Evolutionary conservation across 306 rosid genomes (phyloP), one percentile per base, ranked within the genome.

Genomic region (Quillaja saponaria): DNA sequence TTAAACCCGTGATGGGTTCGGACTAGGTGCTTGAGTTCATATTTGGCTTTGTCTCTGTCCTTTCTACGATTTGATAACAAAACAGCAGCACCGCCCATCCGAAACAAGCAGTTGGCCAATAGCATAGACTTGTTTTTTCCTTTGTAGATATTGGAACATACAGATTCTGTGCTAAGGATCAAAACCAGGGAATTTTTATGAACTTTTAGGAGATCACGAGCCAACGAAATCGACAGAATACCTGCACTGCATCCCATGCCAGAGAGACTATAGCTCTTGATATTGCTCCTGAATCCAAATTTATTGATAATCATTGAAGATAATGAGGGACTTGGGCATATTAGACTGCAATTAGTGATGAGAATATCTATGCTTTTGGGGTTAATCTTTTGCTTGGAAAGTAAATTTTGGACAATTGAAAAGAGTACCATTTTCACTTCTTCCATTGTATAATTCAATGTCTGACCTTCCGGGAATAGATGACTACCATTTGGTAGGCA

Each of bases 181-280:
- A 50, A 50, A 18, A 50, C 55, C 55, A 50, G 8, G 25, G 55
- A 18, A 50, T 50, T 50, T 50, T 50, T 50, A 7, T 50, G 35
- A 34, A 50, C 55, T 21, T 11, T 12, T 4, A 50, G n/a, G 55
- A 50, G 55, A n/a, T 50, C 33, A 18, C 11, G 31, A 50, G 55
- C 55, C 13, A 50, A 20, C 13, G 35, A 5, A 10, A 50, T 50
- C 5, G 55, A 12, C 12, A 50, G 34, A 34, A 50, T 20, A 18
- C 10, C 13, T 6, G 13, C 55, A 50, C 46, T 12, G 34, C 55
- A 50, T 50, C 55, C 55, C 31, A 18, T 50, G 31, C 33, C 33
- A 1, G 31, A 18, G 21, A 21, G 55, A 50, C 19, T 50, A 13
- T 18, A 50, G 55, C 34, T 50, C 55, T 3, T 50, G 55, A 50